Conservation (phyloP, 306 rosid genomes). For the Lathyrus tuberosus region DNA sequence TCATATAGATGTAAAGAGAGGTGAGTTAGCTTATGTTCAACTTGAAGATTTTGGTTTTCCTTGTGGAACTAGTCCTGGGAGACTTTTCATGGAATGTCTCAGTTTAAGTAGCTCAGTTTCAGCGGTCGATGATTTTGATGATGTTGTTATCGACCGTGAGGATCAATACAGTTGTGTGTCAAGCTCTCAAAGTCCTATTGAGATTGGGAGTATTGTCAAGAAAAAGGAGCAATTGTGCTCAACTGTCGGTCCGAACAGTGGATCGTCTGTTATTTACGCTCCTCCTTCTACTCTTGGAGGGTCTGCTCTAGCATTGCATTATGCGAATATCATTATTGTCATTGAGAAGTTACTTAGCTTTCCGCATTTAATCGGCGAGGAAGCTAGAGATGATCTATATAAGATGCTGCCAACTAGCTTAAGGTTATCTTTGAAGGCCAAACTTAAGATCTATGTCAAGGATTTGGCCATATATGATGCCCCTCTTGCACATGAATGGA, state of each 20-base stretch:
- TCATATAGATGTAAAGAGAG: conserved; percentile 52
- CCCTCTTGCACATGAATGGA: conserved; percentile 97
- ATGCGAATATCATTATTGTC: conserved; percentile 86
- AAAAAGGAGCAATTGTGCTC: conserved; percentile 25
- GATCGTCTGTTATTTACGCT: conserved; percentile 61
- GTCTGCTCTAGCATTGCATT: conserved; percentile 86
- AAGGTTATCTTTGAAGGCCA: conserved; percentile 68
- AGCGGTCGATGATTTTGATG: conserved; percentile 50
- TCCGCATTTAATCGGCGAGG: conserved; percentile 91
- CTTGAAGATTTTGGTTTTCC: conserved; percentile 78
- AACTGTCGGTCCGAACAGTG: conserved; percentile 60
- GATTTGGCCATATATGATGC: conserved; percentile 92
- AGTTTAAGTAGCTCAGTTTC: conserved; percentile 82
- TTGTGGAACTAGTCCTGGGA: conserved; percentile 86
- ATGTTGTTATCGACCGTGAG: conserved; percentile 43
- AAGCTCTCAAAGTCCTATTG: conserved; percentile 39
- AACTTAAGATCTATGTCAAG: conserved; percentile 80
- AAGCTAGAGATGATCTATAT: conserved; percentile 87
- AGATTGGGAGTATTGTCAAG: conserved; percentile 28
- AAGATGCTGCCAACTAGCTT: conserved; percentile 89
- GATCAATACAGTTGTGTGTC: conserved; percentile 56
- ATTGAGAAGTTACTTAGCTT: conserved; percentile 86
- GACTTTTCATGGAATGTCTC: conserved; percentile 91
- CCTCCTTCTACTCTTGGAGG: conserved; percentile 91
- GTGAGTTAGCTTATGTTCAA: conserved; percentile 60